Percentiles rank a stretch among this genome's conserved stretches.
These are phyloP conservation scores for Aspergillus ochraceus DNA, from an alignment of 2,329 filamentous ascomycete species.

Conservation along the genomic window DNA sequence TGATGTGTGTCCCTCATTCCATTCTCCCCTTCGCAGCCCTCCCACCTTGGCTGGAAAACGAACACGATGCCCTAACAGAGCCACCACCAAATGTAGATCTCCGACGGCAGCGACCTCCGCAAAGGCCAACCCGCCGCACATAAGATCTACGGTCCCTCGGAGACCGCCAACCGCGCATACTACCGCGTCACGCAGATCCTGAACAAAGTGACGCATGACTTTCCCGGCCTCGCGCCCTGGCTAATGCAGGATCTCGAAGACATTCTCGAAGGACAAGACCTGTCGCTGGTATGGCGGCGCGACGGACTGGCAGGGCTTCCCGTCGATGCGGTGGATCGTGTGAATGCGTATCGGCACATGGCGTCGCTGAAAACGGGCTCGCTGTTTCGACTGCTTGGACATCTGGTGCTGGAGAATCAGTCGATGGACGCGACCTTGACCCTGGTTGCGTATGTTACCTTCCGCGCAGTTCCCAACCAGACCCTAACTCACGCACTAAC, in stretches of 20 bases:
- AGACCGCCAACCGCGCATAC: slow-evolving; percentile 25
- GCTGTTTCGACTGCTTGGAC: slow-evolving; percentile 22
- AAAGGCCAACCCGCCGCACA: slow-evolving; percentile 22
- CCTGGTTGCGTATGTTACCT: slow-evolving; percentile 14
- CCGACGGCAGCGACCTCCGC: slow-evolving; percentile 21
- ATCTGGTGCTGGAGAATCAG: slow-evolving; percentile 18
- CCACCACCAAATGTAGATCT: slow-evolving; percentile 11
- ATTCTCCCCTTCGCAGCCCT: too few species aligned
- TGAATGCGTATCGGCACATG: slow-evolving; percentile 17
- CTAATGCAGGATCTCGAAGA: slow-evolving; percentile 22
- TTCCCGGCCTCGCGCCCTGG: slow-evolving; percentile 16
- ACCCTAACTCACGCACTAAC: too few species aligned
- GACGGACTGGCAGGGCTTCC: slow-evolving; percentile 19
- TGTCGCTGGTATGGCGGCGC: slow-evolving; percentile 24
- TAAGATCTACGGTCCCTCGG: slow-evolving; percentile 20
- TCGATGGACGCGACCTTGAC: slow-evolving; percentile 19
- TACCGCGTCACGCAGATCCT: slow-evolving; percentile 21
- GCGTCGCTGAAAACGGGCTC: slow-evolving; percentile 22
- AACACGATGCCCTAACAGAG: background rate
- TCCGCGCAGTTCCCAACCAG: background rate
- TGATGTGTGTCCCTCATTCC: slow-evolving; percentile 8
- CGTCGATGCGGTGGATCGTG: slow-evolving; percentile 3
- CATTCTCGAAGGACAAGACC: slow-evolving; percentile 24
- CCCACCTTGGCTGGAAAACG: background rate
- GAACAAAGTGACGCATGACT: slow-evolving; percentile 11